Conservation (phyloP, 495 filamentous ascomycete genomes). For the Jackrogersella minutella region DNA sequence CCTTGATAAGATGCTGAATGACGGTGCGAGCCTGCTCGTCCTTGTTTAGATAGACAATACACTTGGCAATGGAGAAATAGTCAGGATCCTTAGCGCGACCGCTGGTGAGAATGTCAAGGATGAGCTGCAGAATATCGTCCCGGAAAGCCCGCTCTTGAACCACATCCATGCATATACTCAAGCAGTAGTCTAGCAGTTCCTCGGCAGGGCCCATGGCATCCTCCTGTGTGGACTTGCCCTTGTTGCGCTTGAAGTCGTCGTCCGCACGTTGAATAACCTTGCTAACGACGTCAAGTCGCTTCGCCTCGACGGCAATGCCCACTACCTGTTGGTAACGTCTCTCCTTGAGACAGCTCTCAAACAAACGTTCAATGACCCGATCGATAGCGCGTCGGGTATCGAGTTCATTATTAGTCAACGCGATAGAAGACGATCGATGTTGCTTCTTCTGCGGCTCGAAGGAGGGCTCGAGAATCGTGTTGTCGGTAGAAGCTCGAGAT, state of each 20-base stretch:
- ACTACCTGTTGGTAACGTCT: conserved; percentile 97
- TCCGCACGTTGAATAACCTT: conserved; percentile 82
- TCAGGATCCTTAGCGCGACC: conserved; percentile 72
- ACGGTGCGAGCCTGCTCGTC: conserved; percentile 91
- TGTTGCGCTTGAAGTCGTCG: conserved; percentile 77
- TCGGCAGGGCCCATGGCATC: conserved; percentile 71
- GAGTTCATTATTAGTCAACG: conserved; percentile 52
- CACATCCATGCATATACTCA: conserved; percentile 96
- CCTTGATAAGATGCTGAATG: conserved; percentile 79
- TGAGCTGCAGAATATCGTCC: conserved; percentile 79
- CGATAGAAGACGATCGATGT: conserved; percentile 56
- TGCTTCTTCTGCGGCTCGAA: conserved; percentile 67
- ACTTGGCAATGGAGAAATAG: conserved; percentile 98
- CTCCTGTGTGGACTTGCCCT: conserved; percentile 55
- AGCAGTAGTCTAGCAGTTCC: conserved; percentile 94
- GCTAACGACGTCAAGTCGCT: conserved; percentile 88
- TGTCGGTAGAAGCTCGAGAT: conserved; percentile 69
- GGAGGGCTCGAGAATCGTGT: conserved; percentile 62
- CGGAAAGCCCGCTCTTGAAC: conserved; percentile 92
- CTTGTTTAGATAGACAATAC: conserved; percentile 94
- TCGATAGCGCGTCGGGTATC: conserved; percentile 75
- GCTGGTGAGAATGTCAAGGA: conserved; percentile 80
- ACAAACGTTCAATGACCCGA: conserved; percentile 82
- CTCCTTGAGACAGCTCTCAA: conserved; percentile 86
- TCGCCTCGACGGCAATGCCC: conserved; percentile 95